Conservation (phyloP, 768 basidiomycete species). For the Fibroporia radiculosa region DNA sequence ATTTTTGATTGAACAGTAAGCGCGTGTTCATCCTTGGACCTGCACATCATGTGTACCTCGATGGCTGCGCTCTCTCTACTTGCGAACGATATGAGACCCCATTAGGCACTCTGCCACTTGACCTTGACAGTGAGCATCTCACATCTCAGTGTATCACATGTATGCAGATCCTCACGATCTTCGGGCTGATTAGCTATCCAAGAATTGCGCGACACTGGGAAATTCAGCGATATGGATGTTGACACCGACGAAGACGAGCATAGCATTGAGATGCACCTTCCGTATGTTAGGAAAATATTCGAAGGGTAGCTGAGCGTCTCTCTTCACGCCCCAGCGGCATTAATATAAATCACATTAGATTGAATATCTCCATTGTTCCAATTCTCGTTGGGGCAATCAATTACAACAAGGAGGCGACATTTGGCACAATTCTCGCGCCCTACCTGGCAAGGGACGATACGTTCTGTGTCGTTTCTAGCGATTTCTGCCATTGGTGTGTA, state of each 20-base stretch:
- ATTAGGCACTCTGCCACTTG: constrained; percentile 72
- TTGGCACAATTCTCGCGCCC: constrained; percentile 68
- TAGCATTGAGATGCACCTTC: constrained; percentile 96
- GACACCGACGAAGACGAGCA: constrained; percentile 88
- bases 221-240: constrained; percentile 62
- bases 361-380: constrained; percentile 79
- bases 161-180: not conserved
- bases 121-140: constrained; percentile 58
- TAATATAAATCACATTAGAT: constrained; percentile 38
- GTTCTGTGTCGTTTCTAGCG: constrained; percentile 85
- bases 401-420: constrained; percentile 48
- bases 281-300: constrained; percentile 82
- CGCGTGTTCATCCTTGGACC: constrained; percentile 94
- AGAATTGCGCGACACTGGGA: constrained; percentile 54
- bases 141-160: not conserved
- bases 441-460: constrained; percentile 76
- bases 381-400: constrained; percentile 81
- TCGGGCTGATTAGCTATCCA: constrained; percentile 44
- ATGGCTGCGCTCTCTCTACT: constrained; percentile 80
- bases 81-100: constrained; percentile 81
- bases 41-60: constrained; percentile 85
- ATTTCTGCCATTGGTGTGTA: constrained; percentile 94
- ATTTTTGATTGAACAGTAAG: constrained; percentile 42
- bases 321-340: not conserved
- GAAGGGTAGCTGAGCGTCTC: constrained; percentile 43